Evolutionary conservation across 805 yeast genomes (phyloP).

Genomic region (baker's yeast (Saccharomyces cerevisiae)): DNA sequence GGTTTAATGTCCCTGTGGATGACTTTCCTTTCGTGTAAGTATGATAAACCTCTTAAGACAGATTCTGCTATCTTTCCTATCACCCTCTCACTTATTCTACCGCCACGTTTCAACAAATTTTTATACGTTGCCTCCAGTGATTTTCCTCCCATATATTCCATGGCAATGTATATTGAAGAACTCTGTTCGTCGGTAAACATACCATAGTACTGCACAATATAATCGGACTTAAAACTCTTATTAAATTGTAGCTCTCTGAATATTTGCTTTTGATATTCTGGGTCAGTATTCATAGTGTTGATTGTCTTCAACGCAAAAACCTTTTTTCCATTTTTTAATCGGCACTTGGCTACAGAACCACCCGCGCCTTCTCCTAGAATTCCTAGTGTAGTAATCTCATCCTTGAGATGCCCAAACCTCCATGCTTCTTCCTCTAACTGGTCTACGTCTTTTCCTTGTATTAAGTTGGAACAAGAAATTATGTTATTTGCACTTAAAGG

Average conservation of each 20-base stretch:
- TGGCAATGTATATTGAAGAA: constrained; percentile 79
- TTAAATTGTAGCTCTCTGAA: constrained; percentile 83
- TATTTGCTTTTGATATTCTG: constrained; percentile 79
- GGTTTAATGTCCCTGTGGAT: constrained; percentile 94
- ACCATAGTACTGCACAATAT: constrained; percentile 84
- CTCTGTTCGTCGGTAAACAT: constrained; percentile 68
- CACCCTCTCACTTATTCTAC: constrained; percentile 83
- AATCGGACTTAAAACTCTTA: constrained; percentile 66
- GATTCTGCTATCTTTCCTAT: constrained; percentile 81
- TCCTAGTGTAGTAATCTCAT: constrained; percentile 56
- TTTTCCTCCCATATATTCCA: constrained; percentile 92
- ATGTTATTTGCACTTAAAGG: not conserved
- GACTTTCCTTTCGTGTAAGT: constrained; percentile 73
- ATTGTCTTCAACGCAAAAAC: constrained; percentile 68
- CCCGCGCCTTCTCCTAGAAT: constrained; percentile 87
- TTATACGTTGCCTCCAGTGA: constrained; percentile 81
- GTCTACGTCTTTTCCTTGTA: constrained; percentile 33
- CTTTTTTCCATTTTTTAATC: constrained; percentile 43
- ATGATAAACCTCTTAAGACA: constrained; percentile 71
- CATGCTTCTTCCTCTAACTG: constrained; percentile 66
- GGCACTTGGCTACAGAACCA: constrained; percentile 76
- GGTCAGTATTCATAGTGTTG: constrained; percentile 40
- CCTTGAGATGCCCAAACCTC: constrained; percentile 44
- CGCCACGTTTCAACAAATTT: constrained; percentile 58
- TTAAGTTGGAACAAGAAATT: not conserved